Evolutionary conservation across 352 stramenopile genomes (phyloP).

Genomic region (Phytophthora vignae): DNA sequence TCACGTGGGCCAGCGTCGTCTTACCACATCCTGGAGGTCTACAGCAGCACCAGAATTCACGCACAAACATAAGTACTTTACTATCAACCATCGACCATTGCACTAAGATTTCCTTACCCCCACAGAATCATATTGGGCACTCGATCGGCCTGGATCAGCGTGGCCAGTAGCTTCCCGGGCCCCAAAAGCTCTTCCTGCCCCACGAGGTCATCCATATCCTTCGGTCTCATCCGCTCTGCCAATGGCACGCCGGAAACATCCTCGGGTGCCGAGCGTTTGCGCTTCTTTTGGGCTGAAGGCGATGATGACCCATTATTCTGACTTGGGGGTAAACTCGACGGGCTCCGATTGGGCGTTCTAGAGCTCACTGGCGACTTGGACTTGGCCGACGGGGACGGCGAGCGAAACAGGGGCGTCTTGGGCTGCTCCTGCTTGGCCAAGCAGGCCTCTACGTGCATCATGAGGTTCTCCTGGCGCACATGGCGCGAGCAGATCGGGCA

Average conservation of each 20-base stretch:
- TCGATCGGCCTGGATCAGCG: constrained; percentile 70
- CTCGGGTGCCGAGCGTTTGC: constrained; percentile 42
- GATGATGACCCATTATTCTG: constrained; percentile 24
- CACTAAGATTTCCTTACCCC: constrained; percentile 48
- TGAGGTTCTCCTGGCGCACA: constrained; percentile 77
- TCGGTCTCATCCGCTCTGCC: constrained; percentile 81
- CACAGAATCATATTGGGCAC: constrained; percentile 90
- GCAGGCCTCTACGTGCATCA: constrained; percentile 79
- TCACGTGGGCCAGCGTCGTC: constrained; percentile 84
- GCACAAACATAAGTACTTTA: constrained; percentile 6
- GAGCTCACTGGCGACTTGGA: constrained; percentile 13
- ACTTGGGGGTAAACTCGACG: not conserved
- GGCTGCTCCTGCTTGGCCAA: constrained; percentile 40
- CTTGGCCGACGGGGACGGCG: constrained; percentile 24
- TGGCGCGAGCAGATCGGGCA: constrained; percentile 85
- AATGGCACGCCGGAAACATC: constrained; percentile 55
- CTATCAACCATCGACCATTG: not conserved
- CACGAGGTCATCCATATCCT: constrained; percentile 63
- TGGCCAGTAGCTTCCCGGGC: constrained; percentile 62
- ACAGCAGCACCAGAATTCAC: constrained; percentile 7
- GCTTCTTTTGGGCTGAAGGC: constrained; percentile 52
- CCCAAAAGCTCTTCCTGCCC: constrained; percentile 76
- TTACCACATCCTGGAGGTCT: constrained; percentile 89
- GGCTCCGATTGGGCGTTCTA: constrained; percentile 21
- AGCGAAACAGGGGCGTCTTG: constrained; percentile 17